Evolutionary conservation across 1,284 basidiomycete genomes (phyloP), one percentile per base, ranked within the genome.

Genomic region (Apiotrichum siamense): DNA sequence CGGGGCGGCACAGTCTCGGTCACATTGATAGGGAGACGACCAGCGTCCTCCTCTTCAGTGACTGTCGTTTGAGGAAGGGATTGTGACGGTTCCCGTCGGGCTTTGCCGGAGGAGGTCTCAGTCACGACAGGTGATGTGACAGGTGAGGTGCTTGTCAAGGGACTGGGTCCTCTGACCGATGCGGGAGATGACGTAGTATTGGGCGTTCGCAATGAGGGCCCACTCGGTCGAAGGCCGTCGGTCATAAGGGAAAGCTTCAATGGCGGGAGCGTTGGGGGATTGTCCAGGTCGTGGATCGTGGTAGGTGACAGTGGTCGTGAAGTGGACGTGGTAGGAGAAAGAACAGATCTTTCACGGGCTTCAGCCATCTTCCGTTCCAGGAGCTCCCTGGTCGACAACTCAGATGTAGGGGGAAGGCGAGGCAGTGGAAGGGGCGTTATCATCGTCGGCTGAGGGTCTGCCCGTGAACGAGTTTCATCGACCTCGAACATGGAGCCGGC

Each of bases 41-140:
- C 48, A 3, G 41, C 48, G 20, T 50, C 48, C 36, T 50, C 48
- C 13, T 43, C 48, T 26, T 50, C 41, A 4, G 48, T 50, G 13
- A 50, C 48, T 21, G 41, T 21, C 25, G 9, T 4, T 11, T 29
- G 27, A 9, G n/a, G 41, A 7, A 24, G 7, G 23, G 4, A 17
- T 13, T 10, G 38, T 12, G 13, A 7, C 15, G 24, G 39, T 15
- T 35, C 15, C 29, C 37, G 25, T 15, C 37, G 21, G 23, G 23
- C 15, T 23, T 10, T 18, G 18, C 21, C 11, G 23, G 21, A 7
- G 3, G 6, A 6, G 6, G 21, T 7, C 17, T 9, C 25, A 12
- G 3, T 3, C 7, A 10, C 5, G 24, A 7, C 2, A 9, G 17
- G 29, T 9, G 29, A 15, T n/a, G 26, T 26, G 26, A 26, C 24